Evolutionary conservation across 305 asterid genomes (phyloP).

Genomic region (Plantago lanceolata): DNA sequence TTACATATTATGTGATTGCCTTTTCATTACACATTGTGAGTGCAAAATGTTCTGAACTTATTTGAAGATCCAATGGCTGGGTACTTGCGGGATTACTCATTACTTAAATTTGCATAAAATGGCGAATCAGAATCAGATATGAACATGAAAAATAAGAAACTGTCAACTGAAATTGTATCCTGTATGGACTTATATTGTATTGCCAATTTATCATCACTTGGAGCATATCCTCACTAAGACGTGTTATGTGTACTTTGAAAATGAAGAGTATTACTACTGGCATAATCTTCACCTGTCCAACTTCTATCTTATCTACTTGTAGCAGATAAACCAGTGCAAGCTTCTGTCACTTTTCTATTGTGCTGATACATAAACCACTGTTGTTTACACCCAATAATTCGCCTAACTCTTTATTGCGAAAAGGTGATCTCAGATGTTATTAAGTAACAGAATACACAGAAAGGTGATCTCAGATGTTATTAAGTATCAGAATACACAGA

Average conservation of each 20-base stretch:
- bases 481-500: too few relatives aligned
- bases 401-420: neutral
- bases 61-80: constrained; percentile 22
- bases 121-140: neutral
- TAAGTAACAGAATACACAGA: too few relatives aligned
- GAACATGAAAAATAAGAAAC: neutral
- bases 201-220: neutral
- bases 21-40: constrained; percentile 20
- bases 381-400: neutral
- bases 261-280: too few relatives aligned
- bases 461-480: neutral
- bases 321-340: too few relatives aligned
- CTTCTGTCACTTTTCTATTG: too few relatives aligned
- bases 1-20: constrained; percentile 7
- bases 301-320: too few relatives aligned
- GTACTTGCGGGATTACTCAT: neutral
- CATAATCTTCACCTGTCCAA: too few relatives aligned
- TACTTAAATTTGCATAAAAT: too few relatives aligned
- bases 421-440: neutral
- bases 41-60: constrained; percentile 5
- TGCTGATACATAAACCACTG: too few relatives aligned
- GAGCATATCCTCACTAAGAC: neutral
- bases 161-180: neutral
- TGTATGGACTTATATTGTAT: neutral
- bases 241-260: too few relatives aligned